Conservation (phyloP, 768 basidiomycete genomes). For the Cytidiella melzeri region DNA sequence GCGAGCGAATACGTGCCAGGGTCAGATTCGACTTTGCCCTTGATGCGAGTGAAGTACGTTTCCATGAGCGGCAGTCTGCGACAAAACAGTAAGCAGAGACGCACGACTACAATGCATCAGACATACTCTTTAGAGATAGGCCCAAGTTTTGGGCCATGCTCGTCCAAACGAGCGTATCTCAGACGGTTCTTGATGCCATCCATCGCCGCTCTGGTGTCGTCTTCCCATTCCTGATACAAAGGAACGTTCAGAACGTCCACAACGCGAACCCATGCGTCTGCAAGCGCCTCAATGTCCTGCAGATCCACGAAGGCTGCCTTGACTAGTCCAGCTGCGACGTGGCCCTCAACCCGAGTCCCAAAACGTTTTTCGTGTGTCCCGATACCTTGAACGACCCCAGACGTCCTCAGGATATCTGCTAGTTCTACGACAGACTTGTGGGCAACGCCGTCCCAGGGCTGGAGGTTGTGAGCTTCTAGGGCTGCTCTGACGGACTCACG, state of each 20-base stretch:
- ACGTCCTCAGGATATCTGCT: slow-evolving; percentile 52
- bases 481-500: slow-evolving; percentile 50
- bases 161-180: slow-evolving; percentile 76
- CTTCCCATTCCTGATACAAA: slow-evolving; percentile 82
- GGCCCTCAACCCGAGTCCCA: slow-evolving; percentile 55
- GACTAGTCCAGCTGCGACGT: slow-evolving; percentile 67
- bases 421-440: slow-evolving; percentile 61
- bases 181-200: slow-evolving; percentile 71
- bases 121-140: slow-evolving; percentile 63
- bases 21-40: slow-evolving; percentile 37
- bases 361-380: slow-evolving; percentile 60
- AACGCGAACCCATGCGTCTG: slow-evolving; percentile 68
- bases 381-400: slow-evolving; percentile 52
- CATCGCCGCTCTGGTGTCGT: slow-evolving; percentile 69
- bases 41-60: slow-evolving; percentile 85
- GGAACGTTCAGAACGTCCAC: slow-evolving; percentile 87
- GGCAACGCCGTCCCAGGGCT: slow-evolving; percentile 57
- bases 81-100: not conserved
- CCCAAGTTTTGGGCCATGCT: slow-evolving; percentile 78
- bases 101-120: not conserved
- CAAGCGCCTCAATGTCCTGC: slow-evolving; percentile 41
- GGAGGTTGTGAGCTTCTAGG: slow-evolving; percentile 39
- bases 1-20: slow-evolving; percentile 69
- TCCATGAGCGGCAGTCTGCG: slow-evolving; percentile 80
- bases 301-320: slow-evolving; percentile 56